Base-by-base conservation (phyloP, 208 protist genomes). In the Trypanosomatidae sp. region DNA sequence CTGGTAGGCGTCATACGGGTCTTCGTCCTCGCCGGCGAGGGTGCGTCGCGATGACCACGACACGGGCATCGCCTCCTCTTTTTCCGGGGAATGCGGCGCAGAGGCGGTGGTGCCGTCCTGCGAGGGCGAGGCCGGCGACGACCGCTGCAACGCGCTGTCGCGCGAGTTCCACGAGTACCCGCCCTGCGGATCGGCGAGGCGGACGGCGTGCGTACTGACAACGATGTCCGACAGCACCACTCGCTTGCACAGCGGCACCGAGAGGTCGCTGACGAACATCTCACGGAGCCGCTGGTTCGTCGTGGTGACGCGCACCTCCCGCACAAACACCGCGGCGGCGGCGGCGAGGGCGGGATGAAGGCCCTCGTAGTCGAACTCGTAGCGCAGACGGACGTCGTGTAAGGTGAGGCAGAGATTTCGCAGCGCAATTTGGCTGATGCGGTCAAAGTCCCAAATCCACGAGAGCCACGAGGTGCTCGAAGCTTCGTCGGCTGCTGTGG, bases 351-450 rank as follows among this genome's bases (percentile, higher is more conserved):
- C 74, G 2, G 83, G 77, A 43, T 86, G 75, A 28, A 95, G 83
- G 55, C 87, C 90, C 19, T 81, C 68, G 76, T 94, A 95, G 74
- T 94, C 85, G 36, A 92, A 74, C 39, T 91, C 66, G 58, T 93
- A 92, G 30, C 73, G 74, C 17, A 91, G 22, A 10, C 76, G 82
- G 46, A 96, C 74, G 65, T 90, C 69, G 0, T 73, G 77, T 1
- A 92, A 6, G 0, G 73, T 77, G n/a, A 96, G 55, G 67, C 81
- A 74, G 5, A 87, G 76, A 66, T 94, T 91, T n/a, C 83, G 71
- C 49, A 82, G 62, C 1, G 87, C 80, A 15, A 80, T 81, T 59
- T 87, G 74, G 13, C 83, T 76, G 17, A 95, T 76, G n/a, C 75
- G 76, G 30, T 92, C 81, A 39, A 90, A 59, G 70, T 78, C 66